Percentiles rank a stretch among this genome's conserved stretches.
These are phyloP conservation scores for Russula lepida DNA, from an alignment of 768 basidiomycete genomes.

Conservation along the genomic window DNA sequence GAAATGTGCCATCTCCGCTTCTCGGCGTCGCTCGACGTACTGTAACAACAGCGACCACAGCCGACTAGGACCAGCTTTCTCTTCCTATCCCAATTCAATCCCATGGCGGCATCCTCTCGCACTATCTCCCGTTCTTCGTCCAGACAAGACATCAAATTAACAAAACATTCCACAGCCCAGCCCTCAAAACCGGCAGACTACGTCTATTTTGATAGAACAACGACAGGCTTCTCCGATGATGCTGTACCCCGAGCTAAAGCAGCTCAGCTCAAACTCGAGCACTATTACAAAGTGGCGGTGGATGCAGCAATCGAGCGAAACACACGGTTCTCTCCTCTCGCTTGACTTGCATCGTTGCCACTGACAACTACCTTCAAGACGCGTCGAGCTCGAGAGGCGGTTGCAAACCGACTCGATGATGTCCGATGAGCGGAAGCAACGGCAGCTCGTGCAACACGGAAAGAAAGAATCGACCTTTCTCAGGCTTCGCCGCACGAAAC, in stretches of 20 bases:
- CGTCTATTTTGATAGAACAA: conserved; percentile 86
- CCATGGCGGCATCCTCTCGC: conserved; percentile 15
- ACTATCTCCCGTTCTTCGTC: conserved; percentile 19
- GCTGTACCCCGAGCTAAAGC: conserved; percentile 77
- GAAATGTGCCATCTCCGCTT: not conserved
- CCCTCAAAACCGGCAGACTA: conserved; percentile 57
- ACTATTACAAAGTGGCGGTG: conserved; percentile 95
- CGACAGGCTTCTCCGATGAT: conserved; percentile 68
- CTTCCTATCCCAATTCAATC: not conserved
- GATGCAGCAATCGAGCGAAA: conserved; percentile 94
- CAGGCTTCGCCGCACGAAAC: conserved; percentile 77
- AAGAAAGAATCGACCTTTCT: conserved; percentile 86
- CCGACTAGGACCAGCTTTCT: not conserved
- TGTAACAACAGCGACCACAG: not conserved
- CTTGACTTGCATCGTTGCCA: not conserved
- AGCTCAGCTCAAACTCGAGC: conserved; percentile 92
- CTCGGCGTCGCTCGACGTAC: not conserved
- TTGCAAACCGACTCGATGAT: conserved; percentile 60
- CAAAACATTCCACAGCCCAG: conserved; percentile 19
- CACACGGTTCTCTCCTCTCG: conserved; percentile 46
- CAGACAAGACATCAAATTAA: conserved; percentile 17
- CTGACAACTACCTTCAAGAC: conserved; percentile 39
- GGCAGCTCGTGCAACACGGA: conserved; percentile 75
- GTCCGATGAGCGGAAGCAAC: conserved; percentile 78
- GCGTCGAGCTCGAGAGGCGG: conserved; percentile 78